Evolutionary conservation across 1,139 yeast species (phyloP), one percentile per base, ranked within the genome.

Genomic region (Candida sp.): DNA sequence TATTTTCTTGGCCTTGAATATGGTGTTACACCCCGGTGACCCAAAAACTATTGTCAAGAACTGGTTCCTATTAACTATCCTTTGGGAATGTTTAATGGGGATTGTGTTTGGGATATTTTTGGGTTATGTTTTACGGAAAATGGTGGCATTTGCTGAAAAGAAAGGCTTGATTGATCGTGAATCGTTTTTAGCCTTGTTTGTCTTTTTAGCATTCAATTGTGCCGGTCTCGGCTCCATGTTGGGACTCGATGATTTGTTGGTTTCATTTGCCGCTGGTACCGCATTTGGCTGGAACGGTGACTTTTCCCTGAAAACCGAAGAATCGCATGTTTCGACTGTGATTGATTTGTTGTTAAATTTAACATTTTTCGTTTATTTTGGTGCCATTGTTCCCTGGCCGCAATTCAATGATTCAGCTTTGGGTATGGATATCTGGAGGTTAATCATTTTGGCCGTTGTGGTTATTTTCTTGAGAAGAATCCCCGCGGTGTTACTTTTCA

Each of bases 241-340:
- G 44, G 98, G 98, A 36, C 87, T 87, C 11, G 99, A 93, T 63
- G 99, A 93, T 63, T 77, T 93, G 51, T 73, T 93, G 43, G 96
- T 89, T 2, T 86, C 97, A 2, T 93, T 93, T 66, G 88, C 96
- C 4, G 98, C 98, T 0, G 99, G 99, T 35, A 83, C 97, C 0
- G 90, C 97, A 0, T 93, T 93, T 62, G 85, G 97, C 0, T 93
- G 97, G 97, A 95, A 90, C 61, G 97, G 97, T 15, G 89, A 93
- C 80, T 89, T 88, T 64, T 84, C 96, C 5, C 75, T 75, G 48
- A 85, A 84, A 56, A 90, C 97, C 0, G 96, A 89, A 57, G 97
- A 90, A 57, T 81, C 95, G 7, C 95, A 89, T 60, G 95, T 91
- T 8, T 89, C 97, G 3, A 89, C 96, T 5, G 97, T 90, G 27